Base-by-base conservation (phyloP, 2,329 filamentous ascomycete genomes). In the Moelleriella libera region DNA sequence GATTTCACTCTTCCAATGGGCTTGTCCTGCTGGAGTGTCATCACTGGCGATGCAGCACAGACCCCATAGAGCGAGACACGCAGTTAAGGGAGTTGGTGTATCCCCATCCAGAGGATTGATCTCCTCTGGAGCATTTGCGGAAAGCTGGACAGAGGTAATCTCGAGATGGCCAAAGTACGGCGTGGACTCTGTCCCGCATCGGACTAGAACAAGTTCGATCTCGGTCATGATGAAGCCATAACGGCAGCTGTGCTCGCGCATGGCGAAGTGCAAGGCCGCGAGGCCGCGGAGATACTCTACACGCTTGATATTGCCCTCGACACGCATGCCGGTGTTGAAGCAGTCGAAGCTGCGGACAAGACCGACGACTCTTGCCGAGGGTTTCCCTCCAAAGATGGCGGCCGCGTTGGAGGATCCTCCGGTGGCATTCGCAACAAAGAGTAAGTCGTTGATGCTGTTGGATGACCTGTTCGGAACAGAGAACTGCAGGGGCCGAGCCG, bases 201-300 rank as follows among this genome's bases (percentile, higher is more conserved):
- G 86, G 1, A 95, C 88, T 56, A 92, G 81, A 40, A 96, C 82
- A 7, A 96, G 80, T 68, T 97, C 90, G 57, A 95, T 95, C 67
- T 96, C 90, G 1, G 88, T 96, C 60, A 96, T 80, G 64, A 97
- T 90, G 71, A 95, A 97, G 47, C 90, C 90, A 64, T 96, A 97
- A 50, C 90, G 82, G 61, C 87, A 94, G 54, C 82, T 82, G 67
- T 95, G 86, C 67, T 94, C 88, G 63, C 90, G 88, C 88, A 96
- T 95, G 59, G 83, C 82, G 60, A 86, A 79, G 66, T 97, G 90
- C 43, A 96, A 71, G 57, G 94, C 87, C 0, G 88, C 76, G 5
- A 97, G 78, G 1, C 87, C 87, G 45, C 85, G 82, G 21, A 96
- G 82, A 68, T 96, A 96, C 65, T 90, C 82, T 49, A 95, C 86